Conservation (phyloP, 2,329 filamentous ascomycete species). For the Pochonia chlamydosporia region DNA sequence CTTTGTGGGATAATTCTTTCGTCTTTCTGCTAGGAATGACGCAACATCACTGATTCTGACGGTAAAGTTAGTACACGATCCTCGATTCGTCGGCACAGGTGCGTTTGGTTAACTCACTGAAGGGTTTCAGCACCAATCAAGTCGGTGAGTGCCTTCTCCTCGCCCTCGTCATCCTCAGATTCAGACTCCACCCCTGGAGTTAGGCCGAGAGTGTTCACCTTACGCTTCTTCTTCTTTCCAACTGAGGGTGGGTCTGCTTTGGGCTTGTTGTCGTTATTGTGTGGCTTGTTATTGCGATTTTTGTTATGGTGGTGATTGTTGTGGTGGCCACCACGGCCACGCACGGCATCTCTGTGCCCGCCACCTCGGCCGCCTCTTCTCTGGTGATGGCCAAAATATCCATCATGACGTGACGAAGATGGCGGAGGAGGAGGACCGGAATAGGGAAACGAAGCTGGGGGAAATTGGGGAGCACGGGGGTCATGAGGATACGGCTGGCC, state of each 20-base stretch:
- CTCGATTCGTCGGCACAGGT: not conserved
- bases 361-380: conserved; percentile 29
- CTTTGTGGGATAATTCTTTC: conserved; percentile 73
- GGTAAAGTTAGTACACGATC: not conserved
- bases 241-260: conserved; percentile 38
- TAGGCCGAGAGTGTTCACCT: conserved; percentile 65
- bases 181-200: conserved; percentile 60
- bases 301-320: conserved; percentile 26
- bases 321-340: conserved; percentile 34
- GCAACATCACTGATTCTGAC: conserved; percentile 61
- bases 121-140: conserved; percentile 50
- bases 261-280: conserved; percentile 14
- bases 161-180: conserved; percentile 61
- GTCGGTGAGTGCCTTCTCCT: conserved; percentile 61
- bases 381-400: conserved; percentile 27
- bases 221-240: conserved; percentile 65
- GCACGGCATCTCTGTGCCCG: conserved; percentile 29
- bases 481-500: conserved; percentile 34
- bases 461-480: conserved; percentile 32
- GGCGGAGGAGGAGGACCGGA: conserved; percentile 33
- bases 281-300: conserved; percentile 11
- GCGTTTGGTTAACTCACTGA: conserved; percentile 36
- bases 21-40: conserved; percentile 76
- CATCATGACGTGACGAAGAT: conserved; percentile 25
- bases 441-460: conserved; percentile 28